Percentiles rank a stretch among this genome's conserved stretches.
phyloP scores from a whole-genome alignment of 192 early-diverging fungal species.

The Podila horticola region DNA sequence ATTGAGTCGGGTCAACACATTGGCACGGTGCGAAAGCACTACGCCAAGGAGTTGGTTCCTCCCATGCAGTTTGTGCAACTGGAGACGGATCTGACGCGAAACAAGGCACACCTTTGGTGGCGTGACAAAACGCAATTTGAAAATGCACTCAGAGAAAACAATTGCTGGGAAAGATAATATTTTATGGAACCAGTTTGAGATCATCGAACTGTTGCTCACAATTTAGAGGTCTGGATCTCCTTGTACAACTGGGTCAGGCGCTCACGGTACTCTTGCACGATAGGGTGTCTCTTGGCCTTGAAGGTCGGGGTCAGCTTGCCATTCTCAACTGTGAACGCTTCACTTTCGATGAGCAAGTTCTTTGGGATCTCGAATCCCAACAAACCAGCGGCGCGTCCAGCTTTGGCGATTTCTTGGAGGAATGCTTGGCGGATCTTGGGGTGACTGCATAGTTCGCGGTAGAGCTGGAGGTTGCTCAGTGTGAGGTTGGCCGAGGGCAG shows the following conservation, averaged over 20 bases:
- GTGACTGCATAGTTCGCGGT: constrained; percentile 67
- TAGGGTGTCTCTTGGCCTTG: constrained; percentile 85
- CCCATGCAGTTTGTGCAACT: no score
- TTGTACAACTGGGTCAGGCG: constrained; percentile 22
- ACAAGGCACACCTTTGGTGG: no score
- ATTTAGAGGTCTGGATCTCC: constrained; percentile 16
- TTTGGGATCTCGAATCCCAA: constrained; percentile 79
- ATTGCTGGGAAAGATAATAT: no score
- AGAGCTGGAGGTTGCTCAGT: constrained; percentile 17
- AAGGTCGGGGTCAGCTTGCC: constrained; percentile 86
- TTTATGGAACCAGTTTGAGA: no score
- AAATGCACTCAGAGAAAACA: no score
- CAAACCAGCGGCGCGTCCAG: constrained; percentile 67
- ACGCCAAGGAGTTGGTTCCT: no score
- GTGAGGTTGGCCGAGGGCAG: constrained; percentile 50
- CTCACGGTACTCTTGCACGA: constrained; percentile 38
- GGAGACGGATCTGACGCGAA: no score
- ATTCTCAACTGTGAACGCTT: constrained; percentile 77
- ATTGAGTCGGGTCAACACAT: no score
- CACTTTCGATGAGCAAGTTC: constrained; percentile 67
- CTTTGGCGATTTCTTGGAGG: constrained; percentile 60
- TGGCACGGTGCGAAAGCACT: no score
- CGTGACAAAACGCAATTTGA: no score
- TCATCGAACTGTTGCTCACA: background rate
- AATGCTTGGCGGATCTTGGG: constrained; percentile 59